phyloP scores from a whole-genome alignment of 352 stramenopile species.

The Globisporangium nagaii region DNA sequence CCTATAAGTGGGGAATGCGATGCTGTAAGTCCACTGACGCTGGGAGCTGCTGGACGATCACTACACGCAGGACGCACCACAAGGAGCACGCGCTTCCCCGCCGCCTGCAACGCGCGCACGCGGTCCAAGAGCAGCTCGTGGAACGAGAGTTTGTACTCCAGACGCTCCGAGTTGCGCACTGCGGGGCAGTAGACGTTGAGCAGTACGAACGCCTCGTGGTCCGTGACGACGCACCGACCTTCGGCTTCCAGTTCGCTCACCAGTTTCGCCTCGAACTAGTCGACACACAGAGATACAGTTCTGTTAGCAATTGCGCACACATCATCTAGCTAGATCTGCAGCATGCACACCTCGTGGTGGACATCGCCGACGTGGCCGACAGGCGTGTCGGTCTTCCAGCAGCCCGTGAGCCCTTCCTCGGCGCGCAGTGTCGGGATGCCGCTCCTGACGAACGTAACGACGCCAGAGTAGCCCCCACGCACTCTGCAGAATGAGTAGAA shows the following conservation, averaged over 20 bases:
- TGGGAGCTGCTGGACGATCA: no score
- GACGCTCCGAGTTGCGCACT: slow-evolving; percentile 50
- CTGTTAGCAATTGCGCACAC: no score
- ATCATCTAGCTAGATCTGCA: no score
- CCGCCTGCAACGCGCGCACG: slow-evolving; percentile 37
- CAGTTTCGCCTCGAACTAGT: slow-evolving; percentile 51
- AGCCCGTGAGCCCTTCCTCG: slow-evolving; percentile 68
- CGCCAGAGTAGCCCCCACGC: slow-evolving; percentile 70
- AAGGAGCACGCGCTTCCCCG: slow-evolving; percentile 55
- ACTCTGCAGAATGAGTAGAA: slow-evolving; percentile 79
- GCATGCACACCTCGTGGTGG: slow-evolving; percentile 38
- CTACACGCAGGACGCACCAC: slow-evolving; percentile 41
- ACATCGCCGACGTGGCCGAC: slow-evolving; percentile 48
- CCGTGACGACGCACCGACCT: slow-evolving; percentile 82
- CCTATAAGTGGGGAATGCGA: slow-evolving; percentile 22
- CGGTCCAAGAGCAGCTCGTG: slow-evolving; percentile 65
- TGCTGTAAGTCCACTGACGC: no score
- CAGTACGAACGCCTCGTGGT: slow-evolving; percentile 85
- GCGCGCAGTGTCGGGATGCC: slow-evolving; percentile 46
- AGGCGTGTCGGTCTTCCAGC: slow-evolving; percentile 45
- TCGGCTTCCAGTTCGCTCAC: slow-evolving; percentile 69
- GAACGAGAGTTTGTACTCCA: slow-evolving; percentile 87
- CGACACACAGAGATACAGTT: no score
- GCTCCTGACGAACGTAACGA: slow-evolving; percentile 65
- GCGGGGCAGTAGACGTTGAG: slow-evolving; percentile 89